Percentiles rank a stretch among this genome's conserved stretches.
These are phyloP conservation scores for Globisporangium nagaii DNA, from an alignment of 352 stramenopile species.

Conservation along the genomic window DNA sequence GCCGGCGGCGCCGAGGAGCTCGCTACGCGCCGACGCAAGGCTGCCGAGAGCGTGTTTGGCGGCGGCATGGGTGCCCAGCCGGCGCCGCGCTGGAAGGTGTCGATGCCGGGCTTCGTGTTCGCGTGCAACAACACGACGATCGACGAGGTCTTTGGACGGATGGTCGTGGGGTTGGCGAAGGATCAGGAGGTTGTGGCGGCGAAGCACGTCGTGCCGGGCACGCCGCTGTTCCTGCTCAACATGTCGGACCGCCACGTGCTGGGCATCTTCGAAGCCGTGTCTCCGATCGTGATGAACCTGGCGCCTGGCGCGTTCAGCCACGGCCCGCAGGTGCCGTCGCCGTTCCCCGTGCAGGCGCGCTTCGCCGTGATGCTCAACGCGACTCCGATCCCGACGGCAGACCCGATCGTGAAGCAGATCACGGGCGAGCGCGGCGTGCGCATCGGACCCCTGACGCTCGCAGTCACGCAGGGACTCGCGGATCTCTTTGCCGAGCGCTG, in stretches of 20 bases:
- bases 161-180: conserved; percentile 71
- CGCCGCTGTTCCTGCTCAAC: conserved; percentile 83
- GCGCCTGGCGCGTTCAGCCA: conserved; percentile 73
- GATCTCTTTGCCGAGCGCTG: conserved; percentile 74
- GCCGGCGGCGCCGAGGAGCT: conserved; percentile 69
- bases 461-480: conserved; percentile 60
- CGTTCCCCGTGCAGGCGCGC: conserved; percentile 67
- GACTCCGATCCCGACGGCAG: conserved; percentile 56
- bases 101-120: conserved; percentile 75
- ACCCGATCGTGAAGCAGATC: conserved; percentile 68
- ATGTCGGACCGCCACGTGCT: conserved; percentile 80
- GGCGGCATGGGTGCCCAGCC: conserved; percentile 22
- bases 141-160: conserved; percentile 83
- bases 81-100: conserved; percentile 32
- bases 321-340: conserved; percentile 45
- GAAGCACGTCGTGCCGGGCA: conserved; percentile 65
- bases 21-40: conserved; percentile 57
- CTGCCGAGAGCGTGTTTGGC: conserved; percentile 63
- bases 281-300: conserved; percentile 66
- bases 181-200: conserved; percentile 65
- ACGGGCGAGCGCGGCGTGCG: conserved; percentile 54
- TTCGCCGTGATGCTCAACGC: conserved; percentile 71
- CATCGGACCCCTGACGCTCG: conserved; percentile 54
- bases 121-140: conserved; percentile 77
- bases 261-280: conserved; percentile 81